Evolutionary conservation across 2,329 filamentous ascomycete genomes (phyloP), one percentile per base, ranked within the genome.

Genomic region (Aspergillus alliaceus): DNA sequence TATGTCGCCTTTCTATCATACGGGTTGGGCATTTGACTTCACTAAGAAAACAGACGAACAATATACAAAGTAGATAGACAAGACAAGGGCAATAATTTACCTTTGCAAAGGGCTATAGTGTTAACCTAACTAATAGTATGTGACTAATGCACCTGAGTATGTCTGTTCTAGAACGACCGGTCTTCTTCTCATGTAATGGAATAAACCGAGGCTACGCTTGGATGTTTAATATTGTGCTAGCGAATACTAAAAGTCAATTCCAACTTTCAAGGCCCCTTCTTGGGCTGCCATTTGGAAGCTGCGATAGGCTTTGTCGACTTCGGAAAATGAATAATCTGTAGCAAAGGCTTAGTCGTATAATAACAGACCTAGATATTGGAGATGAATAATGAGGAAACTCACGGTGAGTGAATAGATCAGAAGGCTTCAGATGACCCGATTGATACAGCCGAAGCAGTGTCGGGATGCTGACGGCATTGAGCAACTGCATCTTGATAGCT

Each of bases 381-480:
- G 7, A 14, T 24, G 20, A 6, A 25, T 2, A 9, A 6, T 8
- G 14, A 8, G 22, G 11, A 2, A 8, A 24, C 12, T 25, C 64
- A 79, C 74, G 67, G 60, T 83, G 79, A 1, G 79, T 82, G 39
- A 82, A 77, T 15, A 82, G 66, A 54, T 74, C 68, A 0, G 69
- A 66, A 5, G 78, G 76, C 27, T 79, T 68, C 11, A 82, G 59
- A 47, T 73, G 77, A 9, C 75, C 74, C 0, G 79, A 68, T 25
- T 72, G 63, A 12, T 79, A 75, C 11, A 82, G 66, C 60, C 78
- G 79, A n/a, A 82, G 60, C 14, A 83, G 67, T 75, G 80, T 81
- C 0, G 80, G 79, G 9, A 78, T 80, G 0, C 80, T 78, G 2
- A 73, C 72, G 0, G 79, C 76, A 61, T 83, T 78, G 4, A 83